Percentiles rank a stretch among this genome's conserved stretches.
phyloP scores from a whole-genome alignment of 163 green algal species.

The Chlamydomonas reinhardtii region DNA sequence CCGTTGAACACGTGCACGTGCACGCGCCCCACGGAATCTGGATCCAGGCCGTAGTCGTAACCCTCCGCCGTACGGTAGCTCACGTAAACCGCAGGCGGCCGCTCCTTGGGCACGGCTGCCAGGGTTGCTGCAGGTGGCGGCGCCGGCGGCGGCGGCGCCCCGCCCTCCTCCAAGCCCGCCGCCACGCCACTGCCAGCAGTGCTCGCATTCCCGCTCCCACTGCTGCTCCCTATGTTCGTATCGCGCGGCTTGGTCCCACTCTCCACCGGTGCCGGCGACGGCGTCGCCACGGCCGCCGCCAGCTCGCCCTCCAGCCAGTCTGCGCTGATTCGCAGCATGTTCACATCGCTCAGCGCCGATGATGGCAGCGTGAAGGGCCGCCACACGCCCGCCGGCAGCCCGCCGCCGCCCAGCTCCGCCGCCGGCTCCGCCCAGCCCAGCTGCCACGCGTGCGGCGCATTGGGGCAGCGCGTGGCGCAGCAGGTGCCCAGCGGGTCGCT shows the following conservation, averaged over 20 bases:
- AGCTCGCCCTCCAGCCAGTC: not conserved
- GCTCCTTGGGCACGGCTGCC: not conserved
- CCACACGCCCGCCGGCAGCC: not conserved
- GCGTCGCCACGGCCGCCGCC: no score
- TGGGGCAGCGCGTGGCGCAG: not conserved
- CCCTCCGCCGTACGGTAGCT: not conserved
- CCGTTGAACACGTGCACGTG: slow-evolving; percentile 38
- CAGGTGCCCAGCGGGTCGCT: not conserved
- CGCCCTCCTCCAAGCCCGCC: no score
- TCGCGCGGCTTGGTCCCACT: no score
- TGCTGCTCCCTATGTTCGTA: no score
- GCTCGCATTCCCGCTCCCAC: no score
- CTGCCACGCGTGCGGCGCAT: slow-evolving; percentile 5
- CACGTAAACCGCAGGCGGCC: not conserved
- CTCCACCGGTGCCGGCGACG: no score
- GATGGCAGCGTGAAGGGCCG: not conserved
- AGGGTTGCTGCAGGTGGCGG: no score
- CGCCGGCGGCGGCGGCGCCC: no score
- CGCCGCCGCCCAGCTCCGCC: not conserved
- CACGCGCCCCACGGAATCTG: not conserved
- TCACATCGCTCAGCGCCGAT: not conserved
- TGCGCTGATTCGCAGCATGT: not conserved
- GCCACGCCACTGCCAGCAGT: no score
- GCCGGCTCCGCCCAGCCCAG: not conserved
- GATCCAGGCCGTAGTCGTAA: slow-evolving; percentile 5